A percentile compares a stretch with the other conserved stretches of the same genome.
Conservation (phyloP, 176 grass and related monocot species). For the Avena eriantha region DNA sequence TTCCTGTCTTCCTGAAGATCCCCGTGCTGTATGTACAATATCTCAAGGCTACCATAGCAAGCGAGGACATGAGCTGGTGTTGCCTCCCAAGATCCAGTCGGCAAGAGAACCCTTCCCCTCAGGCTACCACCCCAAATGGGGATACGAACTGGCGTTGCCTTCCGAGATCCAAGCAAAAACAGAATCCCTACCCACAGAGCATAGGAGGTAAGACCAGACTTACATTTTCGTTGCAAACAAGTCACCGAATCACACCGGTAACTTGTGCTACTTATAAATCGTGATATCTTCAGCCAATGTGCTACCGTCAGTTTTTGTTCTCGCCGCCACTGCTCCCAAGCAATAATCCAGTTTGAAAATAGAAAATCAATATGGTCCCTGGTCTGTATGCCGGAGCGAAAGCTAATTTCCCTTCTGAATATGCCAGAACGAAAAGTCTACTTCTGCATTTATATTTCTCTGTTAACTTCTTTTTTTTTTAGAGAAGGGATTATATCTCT, state of each 20-base stretch:
- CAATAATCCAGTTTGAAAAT: slow-evolving; percentile 3
- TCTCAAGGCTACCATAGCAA: slow-evolving; percentile 22
- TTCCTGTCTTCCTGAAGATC: not conserved
- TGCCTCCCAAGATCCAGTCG: slow-evolving; percentile 54
- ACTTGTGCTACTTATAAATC: not conserved
- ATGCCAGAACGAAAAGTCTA: not conserved
- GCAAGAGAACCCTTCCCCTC: slow-evolving; percentile 26
- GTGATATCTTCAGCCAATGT: not conserved
- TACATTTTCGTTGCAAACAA: not conserved
- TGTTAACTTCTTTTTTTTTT: not conserved
- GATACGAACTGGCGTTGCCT: slow-evolving; percentile 74
- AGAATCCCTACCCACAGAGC: slow-evolving; percentile 21
- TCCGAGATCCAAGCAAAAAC: slow-evolving; percentile 24
- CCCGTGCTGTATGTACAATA: slow-evolving; percentile 23
- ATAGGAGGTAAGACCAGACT: slow-evolving; percentile 54
- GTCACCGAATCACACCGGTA: not conserved
- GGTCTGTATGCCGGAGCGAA: not conserved
- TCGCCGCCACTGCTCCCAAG: not conserved
- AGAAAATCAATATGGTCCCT: not conserved
- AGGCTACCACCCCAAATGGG: slow-evolving; percentile 5
- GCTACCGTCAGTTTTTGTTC: not conserved
- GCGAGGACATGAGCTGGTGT: slow-evolving; percentile 66
- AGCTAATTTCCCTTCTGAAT: not conserved
- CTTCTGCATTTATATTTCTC: slow-evolving; percentile 16
- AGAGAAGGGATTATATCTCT: not conserved